Evolutionary conservation across 768 basidiomycete species (phyloP).

Genomic region (Lactarius tabidus): DNA sequence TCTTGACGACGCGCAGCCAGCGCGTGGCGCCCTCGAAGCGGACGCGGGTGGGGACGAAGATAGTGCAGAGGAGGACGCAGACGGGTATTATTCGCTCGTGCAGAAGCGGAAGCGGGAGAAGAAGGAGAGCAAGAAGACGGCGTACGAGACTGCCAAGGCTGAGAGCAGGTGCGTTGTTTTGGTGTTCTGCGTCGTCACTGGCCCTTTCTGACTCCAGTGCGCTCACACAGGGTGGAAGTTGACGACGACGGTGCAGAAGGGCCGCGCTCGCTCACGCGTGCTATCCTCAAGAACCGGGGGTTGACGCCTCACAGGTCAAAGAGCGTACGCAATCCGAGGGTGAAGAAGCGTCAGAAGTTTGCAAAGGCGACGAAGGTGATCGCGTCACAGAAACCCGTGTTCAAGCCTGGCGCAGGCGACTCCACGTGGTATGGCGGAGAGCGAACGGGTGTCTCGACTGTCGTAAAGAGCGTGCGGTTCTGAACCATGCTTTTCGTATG

Average conservation of each 20-base stretch:
- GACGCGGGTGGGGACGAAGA: slow-evolving; percentile 39
- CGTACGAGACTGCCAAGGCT: slow-evolving; percentile 64
- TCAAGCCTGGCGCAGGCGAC: slow-evolving; percentile 77
- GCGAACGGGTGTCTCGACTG: slow-evolving; percentile 86
- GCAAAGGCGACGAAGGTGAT: slow-evolving; percentile 95
- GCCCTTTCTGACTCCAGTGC: slow-evolving; percentile 7
- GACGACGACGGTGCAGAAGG: slow-evolving; percentile 50
- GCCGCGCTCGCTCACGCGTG: slow-evolving; percentile 83
- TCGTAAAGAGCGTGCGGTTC: slow-evolving; percentile 81
- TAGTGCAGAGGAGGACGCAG: slow-evolving; percentile 41
- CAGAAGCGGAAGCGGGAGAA: slow-evolving; percentile 65
- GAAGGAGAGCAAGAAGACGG: slow-evolving; percentile 76
- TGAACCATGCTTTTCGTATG: slow-evolving; percentile 19
- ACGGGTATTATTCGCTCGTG: slow-evolving; percentile 91
- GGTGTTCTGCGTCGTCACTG: not conserved
- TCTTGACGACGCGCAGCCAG: slow-evolving; percentile 55
- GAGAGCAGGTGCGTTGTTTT: slow-evolving; percentile 49
- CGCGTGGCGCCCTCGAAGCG: slow-evolving; percentile 29
- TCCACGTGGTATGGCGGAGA: slow-evolving; percentile 85
- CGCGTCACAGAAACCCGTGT: slow-evolving; percentile 85
- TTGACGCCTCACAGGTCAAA: slow-evolving; percentile 89
- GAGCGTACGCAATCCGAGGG: slow-evolving; percentile 90
- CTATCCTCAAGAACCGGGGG: slow-evolving; percentile 92
- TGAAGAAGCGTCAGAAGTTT: slow-evolving; percentile 92
- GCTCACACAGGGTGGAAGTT: slow-evolving; percentile 30